Evolutionary conservation across 2,329 filamentous ascomycete genomes (phyloP).

Genomic region (Leptographium galeiforme): DNA sequence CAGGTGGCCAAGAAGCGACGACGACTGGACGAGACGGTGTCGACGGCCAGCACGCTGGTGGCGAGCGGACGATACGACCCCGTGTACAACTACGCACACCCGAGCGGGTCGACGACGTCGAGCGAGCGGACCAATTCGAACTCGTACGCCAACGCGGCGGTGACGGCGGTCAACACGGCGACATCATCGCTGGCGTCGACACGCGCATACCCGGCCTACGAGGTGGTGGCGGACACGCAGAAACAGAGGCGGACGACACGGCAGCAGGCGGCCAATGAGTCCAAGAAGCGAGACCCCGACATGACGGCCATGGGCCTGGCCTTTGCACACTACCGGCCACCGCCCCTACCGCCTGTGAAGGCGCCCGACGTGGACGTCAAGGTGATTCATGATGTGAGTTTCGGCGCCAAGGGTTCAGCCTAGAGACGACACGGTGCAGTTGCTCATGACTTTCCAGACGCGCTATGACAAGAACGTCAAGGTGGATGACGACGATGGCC

Average conservation of each 20-base stretch:
- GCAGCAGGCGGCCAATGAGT: conserved; percentile 69
- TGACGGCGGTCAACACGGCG: conserved; percentile 54
- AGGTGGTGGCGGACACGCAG: conserved; percentile 50
- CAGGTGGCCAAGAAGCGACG: conserved; percentile 61
- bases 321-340: conserved; percentile 70
- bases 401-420: conserved; percentile 8
- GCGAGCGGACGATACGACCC: conserved; percentile 48
- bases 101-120: conserved; percentile 59
- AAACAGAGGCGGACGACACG: conserved; percentile 72
- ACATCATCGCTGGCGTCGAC: conserved; percentile 71
- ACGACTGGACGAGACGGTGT: conserved; percentile 38
- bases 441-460: conserved; percentile 14
- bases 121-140: conserved; percentile 65
- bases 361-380: conserved; percentile 61
- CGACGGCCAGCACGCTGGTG: conserved; percentile 7
- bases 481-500: conserved; percentile 90
- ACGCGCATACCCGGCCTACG: conserved; percentile 50
- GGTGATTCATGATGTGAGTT: conserved; percentile 43
- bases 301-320: conserved; percentile 57
- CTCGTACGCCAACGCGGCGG: conserved; percentile 52
- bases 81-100: conserved; percentile 47
- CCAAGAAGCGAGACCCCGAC: conserved; percentile 64
- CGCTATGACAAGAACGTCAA: conserved; percentile 45
- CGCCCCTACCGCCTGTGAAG: conserved; percentile 80
- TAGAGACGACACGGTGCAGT: neutral